phyloP scores from a whole-genome alignment of 106 monocot species.

The Phalaenopsis equestris region DNA sequence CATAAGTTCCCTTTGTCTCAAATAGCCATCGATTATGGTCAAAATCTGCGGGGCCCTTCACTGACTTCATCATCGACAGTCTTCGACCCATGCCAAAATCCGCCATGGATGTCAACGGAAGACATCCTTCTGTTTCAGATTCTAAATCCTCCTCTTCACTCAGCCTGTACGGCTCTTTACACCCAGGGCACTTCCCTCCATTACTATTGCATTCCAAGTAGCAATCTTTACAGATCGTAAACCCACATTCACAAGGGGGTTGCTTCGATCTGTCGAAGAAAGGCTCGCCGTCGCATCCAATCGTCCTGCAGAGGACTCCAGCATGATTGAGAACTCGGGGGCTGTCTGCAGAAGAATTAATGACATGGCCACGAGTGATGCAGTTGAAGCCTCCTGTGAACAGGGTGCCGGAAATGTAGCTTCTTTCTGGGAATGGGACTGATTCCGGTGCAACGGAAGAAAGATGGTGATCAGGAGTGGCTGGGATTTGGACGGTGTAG shows the following conservation, averaged over 20 bases:
- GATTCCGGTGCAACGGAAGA: neutral
- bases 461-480: constrained; percentile 52
- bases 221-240: constrained; percentile 60
- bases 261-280: constrained; percentile 9
- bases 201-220: constrained; percentile 29
- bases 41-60: constrained; percentile 35
- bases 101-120: constrained; percentile 44
- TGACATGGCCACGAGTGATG: constrained; percentile 47
- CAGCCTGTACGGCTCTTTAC: constrained; percentile 46
- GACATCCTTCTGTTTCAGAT: constrained; percentile 16
- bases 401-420: constrained; percentile 59
- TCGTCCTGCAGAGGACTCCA: constrained; percentile 33
- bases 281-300: constrained; percentile 43
- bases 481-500: constrained; percentile 89
- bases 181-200: constrained; percentile 52
- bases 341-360: constrained; percentile 23
- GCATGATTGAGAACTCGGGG: constrained; percentile 5
- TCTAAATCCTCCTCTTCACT: constrained; percentile 31
- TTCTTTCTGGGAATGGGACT: constrained; percentile 11
- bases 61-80: constrained; percentile 51
- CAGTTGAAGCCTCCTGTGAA: constrained; percentile 74
- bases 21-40: constrained; percentile 71
- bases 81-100: constrained; percentile 30
- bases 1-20: constrained; percentile 80
- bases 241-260: constrained; percentile 60